These are phyloP conservation scores for Fusarium oxysporum DNA, from an alignment of 2,329 filamentous ascomycete species.

Conservation along the genomic window DNA sequence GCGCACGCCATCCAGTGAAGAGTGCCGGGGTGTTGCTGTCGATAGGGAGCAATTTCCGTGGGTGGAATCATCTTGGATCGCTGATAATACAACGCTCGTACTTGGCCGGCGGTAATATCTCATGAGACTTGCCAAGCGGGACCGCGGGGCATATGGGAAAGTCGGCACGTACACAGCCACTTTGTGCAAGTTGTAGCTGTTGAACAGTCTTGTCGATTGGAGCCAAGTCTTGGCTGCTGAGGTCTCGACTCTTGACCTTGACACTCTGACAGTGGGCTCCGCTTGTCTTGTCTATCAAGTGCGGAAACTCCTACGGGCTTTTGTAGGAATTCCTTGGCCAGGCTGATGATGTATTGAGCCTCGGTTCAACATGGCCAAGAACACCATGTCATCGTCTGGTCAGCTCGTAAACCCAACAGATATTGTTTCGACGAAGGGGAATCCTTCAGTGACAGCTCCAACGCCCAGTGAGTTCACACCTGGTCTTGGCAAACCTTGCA, in stretches of 20 bases:
- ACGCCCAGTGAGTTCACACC: constrained; percentile 2
- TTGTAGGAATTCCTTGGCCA: neutral
- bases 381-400: constrained; percentile 6
- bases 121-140: constrained; percentile 39
- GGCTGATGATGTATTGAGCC: neutral
- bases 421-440: constrained; percentile 25
- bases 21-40: neutral
- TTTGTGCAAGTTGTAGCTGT: constrained; percentile 22
- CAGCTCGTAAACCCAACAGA: constrained; percentile 18
- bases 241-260: constrained; percentile 42
- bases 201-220: constrained; percentile 30
- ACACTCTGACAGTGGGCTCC: constrained; percentile 32
- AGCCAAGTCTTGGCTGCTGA: constrained; percentile 46
- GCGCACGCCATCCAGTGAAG: neutral
- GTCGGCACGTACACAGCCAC: constrained; percentile 38
- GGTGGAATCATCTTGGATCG: constrained; percentile 6
- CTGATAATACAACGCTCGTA: constrained; percentile 13
- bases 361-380: constrained; percentile 23
- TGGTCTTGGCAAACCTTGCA: constrained; percentile 32
- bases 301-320: constrained; percentile 5
- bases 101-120: constrained; percentile 26
- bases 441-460: constrained; percentile 34
- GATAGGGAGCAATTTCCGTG: constrained; percentile 10
- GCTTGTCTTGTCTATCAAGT: constrained; percentile 16
- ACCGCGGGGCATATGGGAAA: constrained; percentile 39